Conservation (phyloP, 306 rosid genomes). For the Prunus mira region DNA sequence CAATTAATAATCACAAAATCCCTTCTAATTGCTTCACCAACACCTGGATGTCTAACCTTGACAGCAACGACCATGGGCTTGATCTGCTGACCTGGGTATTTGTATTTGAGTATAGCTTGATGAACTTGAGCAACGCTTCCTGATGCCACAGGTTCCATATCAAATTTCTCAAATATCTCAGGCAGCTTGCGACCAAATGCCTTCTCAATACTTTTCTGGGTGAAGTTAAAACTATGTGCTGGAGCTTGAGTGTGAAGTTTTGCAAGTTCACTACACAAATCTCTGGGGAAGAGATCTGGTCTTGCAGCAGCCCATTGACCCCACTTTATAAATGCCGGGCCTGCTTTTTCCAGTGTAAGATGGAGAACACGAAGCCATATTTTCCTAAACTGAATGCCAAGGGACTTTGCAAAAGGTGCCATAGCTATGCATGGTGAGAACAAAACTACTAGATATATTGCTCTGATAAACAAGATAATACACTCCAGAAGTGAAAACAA, state of each 20-base stretch:
- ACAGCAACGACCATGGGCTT: constrained; percentile 73
- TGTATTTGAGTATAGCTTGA: constrained; percentile 65
- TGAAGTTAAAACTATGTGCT: constrained; percentile 56
- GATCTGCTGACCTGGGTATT: constrained; percentile 56
- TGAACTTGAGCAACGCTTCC: constrained; percentile 91
- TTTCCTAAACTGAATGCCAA: constrained; percentile 57
- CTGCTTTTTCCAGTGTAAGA: constrained; percentile 64
- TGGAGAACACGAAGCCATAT: constrained; percentile 59
- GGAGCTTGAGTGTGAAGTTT: constrained; percentile 74
- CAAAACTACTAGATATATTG: constrained; percentile 52
- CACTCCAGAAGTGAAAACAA: constrained; percentile 47
- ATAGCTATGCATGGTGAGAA: constrained; percentile 66
- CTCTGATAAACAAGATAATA: constrained; percentile 56
- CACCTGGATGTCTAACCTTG: constrained; percentile 83
- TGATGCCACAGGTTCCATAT: constrained; percentile 74
- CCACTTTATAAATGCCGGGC: constrained; percentile 84
- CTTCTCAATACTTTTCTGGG: constrained; percentile 55
- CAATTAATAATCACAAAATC: constrained; percentile 59
- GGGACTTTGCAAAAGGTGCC: constrained; percentile 56
- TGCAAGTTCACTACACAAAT: constrained; percentile 67
- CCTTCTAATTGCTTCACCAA: constrained; percentile 71
- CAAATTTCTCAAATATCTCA: constrained; percentile 69
- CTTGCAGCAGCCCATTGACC: constrained; percentile 94
- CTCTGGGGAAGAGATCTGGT: constrained; percentile 75
- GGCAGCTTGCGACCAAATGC: constrained; percentile 64